These are phyloP conservation scores for Papiliotrema fonsecae DNA, from an alignment of 1,284 basidiomycete species.

Conservation along the genomic window DNA sequence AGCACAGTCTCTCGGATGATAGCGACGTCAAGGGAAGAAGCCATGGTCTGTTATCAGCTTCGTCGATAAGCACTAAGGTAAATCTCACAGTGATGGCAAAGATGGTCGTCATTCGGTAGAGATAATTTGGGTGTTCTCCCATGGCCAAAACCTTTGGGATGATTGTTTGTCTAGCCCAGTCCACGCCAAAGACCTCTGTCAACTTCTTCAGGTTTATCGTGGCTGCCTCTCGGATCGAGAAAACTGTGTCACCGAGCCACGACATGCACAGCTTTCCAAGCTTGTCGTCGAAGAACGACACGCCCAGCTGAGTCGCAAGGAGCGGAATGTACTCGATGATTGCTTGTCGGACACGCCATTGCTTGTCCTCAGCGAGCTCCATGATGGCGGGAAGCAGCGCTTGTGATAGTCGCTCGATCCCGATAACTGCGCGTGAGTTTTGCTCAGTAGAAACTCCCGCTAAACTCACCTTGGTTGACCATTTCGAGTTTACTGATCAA, in stretches of 20 bases:
- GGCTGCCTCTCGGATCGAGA: constrained; percentile 95
- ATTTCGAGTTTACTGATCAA: constrained; percentile 98
- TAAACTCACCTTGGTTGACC: constrained; percentile 75
- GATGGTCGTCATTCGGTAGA: constrained; percentile 98
- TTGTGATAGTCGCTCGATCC: constrained; percentile 91
- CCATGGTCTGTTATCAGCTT: constrained; percentile 66
- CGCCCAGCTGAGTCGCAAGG: constrained; percentile 92
- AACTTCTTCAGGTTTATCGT: constrained; percentile 96
- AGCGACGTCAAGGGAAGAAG: constrained; percentile 81
- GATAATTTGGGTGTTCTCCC: constrained; percentile 95
- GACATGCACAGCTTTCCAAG: constrained; percentile 97
- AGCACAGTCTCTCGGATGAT: constrained; percentile 84
- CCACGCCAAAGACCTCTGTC: constrained; percentile 97
- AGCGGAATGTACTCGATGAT: constrained; percentile 99
- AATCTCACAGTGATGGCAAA: constrained; percentile 88
- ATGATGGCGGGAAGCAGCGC: constrained; percentile 97
- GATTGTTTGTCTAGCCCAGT: constrained; percentile 92
- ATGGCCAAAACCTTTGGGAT: constrained; percentile 97
- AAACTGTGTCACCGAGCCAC: constrained; percentile 98
- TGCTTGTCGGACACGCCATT: constrained; percentile 98
- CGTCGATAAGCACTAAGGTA: not conserved
- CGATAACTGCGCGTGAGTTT: constrained; percentile 65
- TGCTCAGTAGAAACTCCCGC: not conserved
- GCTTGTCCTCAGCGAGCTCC: constrained; percentile 98
- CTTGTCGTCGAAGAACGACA: constrained; percentile 97